phyloP scores from a whole-genome alignment of 768 basidiomycete species.

The Mycena maculata region DNA sequence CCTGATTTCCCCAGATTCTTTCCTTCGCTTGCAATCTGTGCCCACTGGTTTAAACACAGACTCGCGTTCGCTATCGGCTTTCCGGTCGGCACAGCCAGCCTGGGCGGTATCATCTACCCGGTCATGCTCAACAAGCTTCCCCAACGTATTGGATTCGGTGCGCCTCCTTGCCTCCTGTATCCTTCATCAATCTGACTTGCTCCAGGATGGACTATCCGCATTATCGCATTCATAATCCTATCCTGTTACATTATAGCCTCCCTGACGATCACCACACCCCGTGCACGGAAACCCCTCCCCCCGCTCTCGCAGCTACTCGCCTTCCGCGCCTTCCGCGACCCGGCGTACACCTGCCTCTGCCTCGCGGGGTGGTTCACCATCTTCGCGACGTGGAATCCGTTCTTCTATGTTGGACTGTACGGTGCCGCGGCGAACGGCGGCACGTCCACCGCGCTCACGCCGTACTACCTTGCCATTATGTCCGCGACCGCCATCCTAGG shows the following conservation, averaged over 20 bases:
- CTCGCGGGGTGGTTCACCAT: conserved; percentile 39
- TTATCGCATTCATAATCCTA: conserved; percentile 39
- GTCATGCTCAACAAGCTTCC: conserved; percentile 38
- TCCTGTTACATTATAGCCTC: conserved; percentile 36
- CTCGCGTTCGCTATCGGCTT: conserved; percentile 49
- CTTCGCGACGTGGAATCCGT: conserved; percentile 39
- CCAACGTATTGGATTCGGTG: conserved; percentile 38
- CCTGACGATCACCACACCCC: conserved; percentile 39
- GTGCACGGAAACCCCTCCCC: conserved; percentile 39
- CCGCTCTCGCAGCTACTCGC: conserved; percentile 35
- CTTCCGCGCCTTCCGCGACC: conserved; percentile 39
- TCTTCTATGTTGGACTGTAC: conserved; percentile 43
- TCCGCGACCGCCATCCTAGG: conserved; percentile 41
- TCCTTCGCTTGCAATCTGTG: conserved; percentile 47
- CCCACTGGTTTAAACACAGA: conserved; percentile 48
- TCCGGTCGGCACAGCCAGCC: conserved; percentile 44
- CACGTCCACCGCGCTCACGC: conserved; percentile 25
- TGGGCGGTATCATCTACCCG: conserved; percentile 49
- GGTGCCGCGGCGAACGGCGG: conserved; percentile 32
- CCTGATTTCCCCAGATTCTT: conserved; percentile 43
- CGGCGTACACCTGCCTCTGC: conserved; percentile 34
- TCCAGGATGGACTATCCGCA: conserved; percentile 44
- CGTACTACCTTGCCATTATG: conserved; percentile 42
- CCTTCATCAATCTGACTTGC: background rate
- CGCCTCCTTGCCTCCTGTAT: background rate